phyloP scores from a whole-genome alignment of 2,329 filamentous ascomycete genomes.

The Ophiostoma fasciatum region DNA sequence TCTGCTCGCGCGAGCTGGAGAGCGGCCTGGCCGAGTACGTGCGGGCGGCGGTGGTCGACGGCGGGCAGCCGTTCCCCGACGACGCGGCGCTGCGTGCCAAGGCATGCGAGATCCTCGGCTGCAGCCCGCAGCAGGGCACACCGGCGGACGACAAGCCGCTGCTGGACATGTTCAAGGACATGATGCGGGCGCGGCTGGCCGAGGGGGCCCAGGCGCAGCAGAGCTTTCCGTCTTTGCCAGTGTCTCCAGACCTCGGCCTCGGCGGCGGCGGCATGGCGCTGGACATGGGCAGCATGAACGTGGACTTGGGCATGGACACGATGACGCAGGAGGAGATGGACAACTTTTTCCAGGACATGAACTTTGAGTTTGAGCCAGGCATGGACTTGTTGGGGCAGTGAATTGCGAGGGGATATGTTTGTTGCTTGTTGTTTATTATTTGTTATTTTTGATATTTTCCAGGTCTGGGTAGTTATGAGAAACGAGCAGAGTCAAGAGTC shows the following conservation, averaged over 20 bases:
- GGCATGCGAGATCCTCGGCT: constrained; percentile 32
- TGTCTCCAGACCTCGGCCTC: neutral
- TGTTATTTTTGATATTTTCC: too few species aligned
- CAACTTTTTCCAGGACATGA: constrained; percentile 27
- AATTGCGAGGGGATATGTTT: too few species aligned
- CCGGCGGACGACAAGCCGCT: constrained; percentile 39
- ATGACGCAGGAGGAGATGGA: constrained; percentile 24
- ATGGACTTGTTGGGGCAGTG: too few species aligned
- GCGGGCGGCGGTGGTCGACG: constrained; percentile 19
- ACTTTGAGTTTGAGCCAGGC: constrained; percentile 23
- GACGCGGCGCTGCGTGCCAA: constrained; percentile 32
- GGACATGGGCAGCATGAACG: constrained; percentile 15
- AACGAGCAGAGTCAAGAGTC: too few species aligned
- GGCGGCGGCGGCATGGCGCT: neutral
- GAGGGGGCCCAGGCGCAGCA: constrained; percentile 3
- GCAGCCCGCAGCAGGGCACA: constrained; percentile 23
- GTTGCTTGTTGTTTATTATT: too few species aligned
- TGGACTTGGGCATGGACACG: constrained; percentile 16
- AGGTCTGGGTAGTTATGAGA: too few species aligned
- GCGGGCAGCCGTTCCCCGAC: constrained; percentile 27
- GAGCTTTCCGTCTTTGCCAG: neutral
- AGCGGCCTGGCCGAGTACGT: constrained; percentile 36
- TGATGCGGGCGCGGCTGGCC: constrained; percentile 21
- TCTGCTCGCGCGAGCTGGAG: constrained; percentile 45
- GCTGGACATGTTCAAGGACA: constrained; percentile 37